Evolutionary conservation across 441 rosid genomes (phyloP), one percentile per base, ranked within the genome.

Genomic region (Viola pubescens): DNA sequence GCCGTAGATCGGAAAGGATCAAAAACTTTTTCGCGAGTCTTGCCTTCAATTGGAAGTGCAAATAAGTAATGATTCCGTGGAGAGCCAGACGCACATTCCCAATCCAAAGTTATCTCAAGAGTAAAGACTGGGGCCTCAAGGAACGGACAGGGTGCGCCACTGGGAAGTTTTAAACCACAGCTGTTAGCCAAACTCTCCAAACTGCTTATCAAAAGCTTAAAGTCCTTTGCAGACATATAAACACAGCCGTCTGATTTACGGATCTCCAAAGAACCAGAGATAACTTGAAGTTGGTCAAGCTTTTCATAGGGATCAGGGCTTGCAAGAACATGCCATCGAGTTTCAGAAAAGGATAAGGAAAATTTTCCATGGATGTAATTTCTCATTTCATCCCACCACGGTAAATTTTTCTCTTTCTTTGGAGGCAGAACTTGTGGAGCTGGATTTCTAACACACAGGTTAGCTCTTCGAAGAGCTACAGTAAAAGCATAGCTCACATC

Each of bases 301-400:
- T 78, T 83, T 75, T 95, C 99, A 73, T 89, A 91, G 52, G 99
- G 99, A 83, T 95, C 98, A 39, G 91, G 77, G 58, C 98, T 84
- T 37, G 96, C 97, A 67, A 91, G 96, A 73, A 95, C 56, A 69
- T 76, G 63, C 92, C 94, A 86, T 52, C 75, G 73, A 53, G 87
- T 76, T 74, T 91, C 91, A 64, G 82, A 75, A 76, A 89, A 91
- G 68, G 72, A 71, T 60, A 95, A 72, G 50, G 83, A 64, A 60
- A 80, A 77, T 63, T 76, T 80, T 72, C 99, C 97, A 68, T 91
- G 98, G 64, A 89, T 75, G 75, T 86, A 95, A 70, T 91, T 83
- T 75, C 98, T 85, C 94, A 95, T 83, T 52, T 89, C 98, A 85
- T 95, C 99, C 99, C 99, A 95, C 99, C 99, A 95, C 1, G 99